Evolutionary conservation across 805 yeast genomes (phyloP).

Genomic region (Peterozyma xylosa): DNA sequence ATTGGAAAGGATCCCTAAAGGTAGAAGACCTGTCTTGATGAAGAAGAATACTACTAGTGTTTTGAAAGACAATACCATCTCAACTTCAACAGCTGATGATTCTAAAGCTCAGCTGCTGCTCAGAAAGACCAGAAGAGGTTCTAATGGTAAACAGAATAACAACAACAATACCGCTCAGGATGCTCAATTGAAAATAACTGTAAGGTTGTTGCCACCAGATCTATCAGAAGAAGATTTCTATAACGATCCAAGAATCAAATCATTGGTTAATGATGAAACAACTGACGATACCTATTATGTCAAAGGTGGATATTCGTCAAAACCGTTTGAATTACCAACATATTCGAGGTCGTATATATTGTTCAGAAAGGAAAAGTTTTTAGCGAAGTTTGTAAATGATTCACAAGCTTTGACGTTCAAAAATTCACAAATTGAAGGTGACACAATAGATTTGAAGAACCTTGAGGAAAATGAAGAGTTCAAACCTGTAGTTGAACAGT

Average conservation of each 20-base stretch:
- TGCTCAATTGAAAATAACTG: constrained; percentile 20
- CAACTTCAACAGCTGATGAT: too few relatives aligned
- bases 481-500: constrained; percentile 26
- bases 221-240: constrained; percentile 22
- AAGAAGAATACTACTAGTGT: not conserved
- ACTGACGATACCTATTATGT: constrained; percentile 27
- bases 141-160: not conserved
- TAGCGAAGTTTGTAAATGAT: constrained; percentile 20
- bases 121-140: too few relatives aligned
- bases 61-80: not conserved
- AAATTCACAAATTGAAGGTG: constrained; percentile 2
- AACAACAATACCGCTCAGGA: not conserved
- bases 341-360: constrained; percentile 33
- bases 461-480: constrained; percentile 20
- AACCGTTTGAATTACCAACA: constrained; percentile 29
- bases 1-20: not conserved
- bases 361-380: constrained; percentile 20
- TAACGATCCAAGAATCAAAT: constrained; percentile 10
- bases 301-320: constrained; percentile 28
- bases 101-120: too few relatives aligned
- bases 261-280: constrained; percentile 8
- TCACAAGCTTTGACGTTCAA: constrained; percentile 20
- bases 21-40: not conserved
- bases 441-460: constrained; percentile 2
- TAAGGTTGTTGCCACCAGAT: constrained; percentile 38